Evolutionary conservation across 176 grass and related monocot genomes (phyloP), one percentile per base, ranked within the genome.

Genomic region (Cymbopogon citratus): DNA sequence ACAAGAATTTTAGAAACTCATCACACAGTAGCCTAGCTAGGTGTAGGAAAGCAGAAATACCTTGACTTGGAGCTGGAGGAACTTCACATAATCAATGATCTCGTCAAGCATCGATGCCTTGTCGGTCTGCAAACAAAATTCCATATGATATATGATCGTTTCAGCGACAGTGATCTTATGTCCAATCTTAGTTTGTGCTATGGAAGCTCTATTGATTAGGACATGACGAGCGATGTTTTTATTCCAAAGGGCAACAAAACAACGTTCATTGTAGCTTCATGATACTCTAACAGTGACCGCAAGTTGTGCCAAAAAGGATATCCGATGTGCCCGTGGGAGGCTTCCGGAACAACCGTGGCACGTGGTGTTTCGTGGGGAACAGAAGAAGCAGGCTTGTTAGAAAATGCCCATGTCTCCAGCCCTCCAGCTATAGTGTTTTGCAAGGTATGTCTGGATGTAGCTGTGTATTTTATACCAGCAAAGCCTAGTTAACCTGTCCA

Each of bases 51-150:
- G 61, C 11, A 45, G 5, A 76, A 75, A 40, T 59, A 91, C 96
- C 90, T 99, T 99, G 91, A 99, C 96, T 90, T 99, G 96, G 44
- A 99, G 87, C 85, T 99, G 96, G 34, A 99, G 96, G 81, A 99
- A 99, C 65, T 99, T 99, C 23, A 99, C 96, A 80, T 99, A 95
- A 83, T 99, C 96, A 87, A 99, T 95, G 46, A 99, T 99, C 92
- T 99, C 96, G 7, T 99, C 92, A 21, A 99, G 91, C 92, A 99
- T 99, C 13, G 91, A 90, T 68, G 96, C 96, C 77, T 99, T 99
- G 91, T 99, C 96, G 52, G 87, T 88, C 96, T 99, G 89, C 81
- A 89, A 91, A 63, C 63, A 82, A 79, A 90, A 69, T 86, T 90
- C 67, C 67, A 60, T 41, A 34, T 51, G 27, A 75, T 82, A 59